Conservation (phyloP, 768 basidiomycete genomes). For the Pleurotus citrinopileatus region DNA sequence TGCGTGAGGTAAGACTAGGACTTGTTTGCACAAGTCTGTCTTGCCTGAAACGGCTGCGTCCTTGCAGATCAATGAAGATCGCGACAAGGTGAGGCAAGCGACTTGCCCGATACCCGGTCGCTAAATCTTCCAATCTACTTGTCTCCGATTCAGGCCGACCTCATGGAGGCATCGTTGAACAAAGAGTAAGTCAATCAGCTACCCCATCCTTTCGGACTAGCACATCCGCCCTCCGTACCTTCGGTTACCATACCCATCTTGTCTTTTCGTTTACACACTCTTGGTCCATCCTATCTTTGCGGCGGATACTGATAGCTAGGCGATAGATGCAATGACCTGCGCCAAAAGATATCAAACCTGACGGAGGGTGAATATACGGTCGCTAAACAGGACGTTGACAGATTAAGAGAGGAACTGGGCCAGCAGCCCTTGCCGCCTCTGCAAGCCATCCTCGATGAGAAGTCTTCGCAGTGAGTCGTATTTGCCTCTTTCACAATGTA, state of each 20-base stretch:
- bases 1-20: conserved; percentile 55
- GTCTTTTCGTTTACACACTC: not conserved
- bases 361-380: conserved; percentile 75
- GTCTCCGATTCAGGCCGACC: conserved; percentile 48
- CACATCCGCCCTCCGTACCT: too few species aligned
- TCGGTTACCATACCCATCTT: not conserved
- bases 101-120: not conserved
- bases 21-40: not conserved
- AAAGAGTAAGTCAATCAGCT: conserved; percentile 52
- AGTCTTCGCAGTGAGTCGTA: conserved; percentile 43
- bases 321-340: conserved; percentile 62
- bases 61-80: conserved; percentile 72
- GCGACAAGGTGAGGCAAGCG: conserved; percentile 53
- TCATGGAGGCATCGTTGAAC: conserved; percentile 63
- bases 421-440: conserved; percentile 71
- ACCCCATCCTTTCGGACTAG: conserved; percentile 3
- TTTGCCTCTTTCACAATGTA: conserved; percentile 7
- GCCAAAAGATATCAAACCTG: conserved; percentile 59
- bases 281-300: conserved; percentile 4
- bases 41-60: conserved; percentile 12
- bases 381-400: conserved; percentile 76
- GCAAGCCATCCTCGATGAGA: conserved; percentile 74
- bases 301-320: not conserved
- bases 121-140: not conserved
- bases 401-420: conserved; percentile 71